These are phyloP conservation scores for Paecilomyces niveus DNA, from an alignment of 2,329 filamentous ascomycete species.

Conservation along the genomic window DNA sequence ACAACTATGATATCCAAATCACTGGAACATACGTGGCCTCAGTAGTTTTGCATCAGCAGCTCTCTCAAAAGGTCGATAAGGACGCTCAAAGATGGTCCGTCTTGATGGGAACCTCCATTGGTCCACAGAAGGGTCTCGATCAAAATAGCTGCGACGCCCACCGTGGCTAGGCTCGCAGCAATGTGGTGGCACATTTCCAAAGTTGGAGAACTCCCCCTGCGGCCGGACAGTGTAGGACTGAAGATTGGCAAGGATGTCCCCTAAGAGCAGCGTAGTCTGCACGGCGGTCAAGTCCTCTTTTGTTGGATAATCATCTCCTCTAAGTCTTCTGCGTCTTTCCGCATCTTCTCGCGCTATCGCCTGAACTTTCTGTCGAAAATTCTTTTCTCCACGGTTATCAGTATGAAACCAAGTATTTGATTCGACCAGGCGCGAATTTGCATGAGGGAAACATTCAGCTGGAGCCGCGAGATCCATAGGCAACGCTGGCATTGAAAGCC, in stretches of 20 bases:
- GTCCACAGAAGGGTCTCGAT: conserved; percentile 9
- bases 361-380: conserved; percentile 12
- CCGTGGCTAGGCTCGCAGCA: conserved; percentile 9
- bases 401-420: conserved; percentile 16
- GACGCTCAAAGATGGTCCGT: not conserved
- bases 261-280: conserved; percentile 13
- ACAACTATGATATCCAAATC: not conserved
- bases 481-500: conserved; percentile 5
- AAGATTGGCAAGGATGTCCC: conserved; percentile 15
- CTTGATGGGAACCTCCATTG: conserved; percentile 4
- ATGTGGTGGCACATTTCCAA: conserved; percentile 5
- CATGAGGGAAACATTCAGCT: not conserved
- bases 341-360: conserved; percentile 11
- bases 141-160: conserved; percentile 16
- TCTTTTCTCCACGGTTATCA: conserved; percentile 10
- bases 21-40: not conserved
- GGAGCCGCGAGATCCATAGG: not conserved
- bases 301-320: not conserved
- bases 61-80: not conserved
- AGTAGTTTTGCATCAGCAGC: not conserved
- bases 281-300: conserved; percentile 6
- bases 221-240: conserved; percentile 10
- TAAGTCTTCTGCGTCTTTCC: conserved; percentile 6
- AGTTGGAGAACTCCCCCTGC: conserved; percentile 11
- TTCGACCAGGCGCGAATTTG: conserved; percentile 7